Conservation (phyloP, 164 flowering plant species). For the Vitis rotundifolia region DNA sequence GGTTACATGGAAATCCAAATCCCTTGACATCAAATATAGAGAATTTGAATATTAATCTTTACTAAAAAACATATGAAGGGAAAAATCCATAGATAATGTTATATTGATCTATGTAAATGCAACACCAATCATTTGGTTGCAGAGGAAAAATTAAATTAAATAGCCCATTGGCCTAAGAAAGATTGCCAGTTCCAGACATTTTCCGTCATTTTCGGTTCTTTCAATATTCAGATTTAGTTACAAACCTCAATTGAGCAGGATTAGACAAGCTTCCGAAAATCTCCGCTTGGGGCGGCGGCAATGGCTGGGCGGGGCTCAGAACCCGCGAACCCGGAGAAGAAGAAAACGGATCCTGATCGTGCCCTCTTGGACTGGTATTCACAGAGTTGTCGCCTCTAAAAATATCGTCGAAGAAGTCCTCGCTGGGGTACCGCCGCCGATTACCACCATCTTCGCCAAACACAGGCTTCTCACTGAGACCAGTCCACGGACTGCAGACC, state of each 20-base stretch:
- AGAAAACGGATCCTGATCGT: conserved; percentile 30
- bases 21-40: too few relatives aligned
- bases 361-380: conserved; percentile 36
- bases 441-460: conserved; percentile 57
- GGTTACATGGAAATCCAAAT: neutral
- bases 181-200: too few relatives aligned
- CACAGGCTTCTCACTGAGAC: conserved; percentile 63
- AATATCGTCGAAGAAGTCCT: conserved; percentile 77
- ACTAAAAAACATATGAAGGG: too few relatives aligned
- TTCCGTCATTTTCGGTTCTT: too few relatives aligned
- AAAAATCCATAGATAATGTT: too few relatives aligned
- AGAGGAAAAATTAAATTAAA: too few relatives aligned
- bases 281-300: conserved; percentile 40
- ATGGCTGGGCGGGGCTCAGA: conserved; percentile 50
- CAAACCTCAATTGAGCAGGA: conserved; percentile 64
- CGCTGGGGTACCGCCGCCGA: conserved; percentile 40
- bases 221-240: neutral
- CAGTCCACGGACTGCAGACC: conserved; percentile 29
- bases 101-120: too few relatives aligned
- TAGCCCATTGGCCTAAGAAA: too few relatives aligned
- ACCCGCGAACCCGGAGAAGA: conserved; percentile 50
- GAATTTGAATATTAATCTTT: too few relatives aligned
- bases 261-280: conserved; percentile 33
- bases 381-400: conserved; percentile 46
- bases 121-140: too few relatives aligned